phyloP scores from a whole-genome alignment of 345 rosid genomes.

The Citrus mangshanensis region DNA sequence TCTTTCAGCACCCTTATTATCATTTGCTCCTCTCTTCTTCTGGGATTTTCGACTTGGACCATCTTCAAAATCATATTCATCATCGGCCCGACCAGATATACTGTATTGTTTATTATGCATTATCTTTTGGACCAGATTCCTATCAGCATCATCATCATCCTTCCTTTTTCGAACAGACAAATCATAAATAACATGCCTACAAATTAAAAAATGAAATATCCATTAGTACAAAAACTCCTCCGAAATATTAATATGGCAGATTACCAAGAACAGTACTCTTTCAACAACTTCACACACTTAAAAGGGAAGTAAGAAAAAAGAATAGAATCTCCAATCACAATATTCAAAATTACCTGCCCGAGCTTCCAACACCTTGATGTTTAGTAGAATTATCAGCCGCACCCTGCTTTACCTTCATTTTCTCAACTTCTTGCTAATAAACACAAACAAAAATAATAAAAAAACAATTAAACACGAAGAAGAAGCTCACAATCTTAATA shows the following conservation, averaged over 20 bases:
- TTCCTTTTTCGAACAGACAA: conserved; percentile 40
- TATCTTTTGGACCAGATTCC: conserved; percentile 68
- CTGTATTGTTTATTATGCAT: conserved; percentile 67
- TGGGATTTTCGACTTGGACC: conserved; percentile 57
- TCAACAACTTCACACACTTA: background rate
- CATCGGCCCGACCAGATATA: conserved; percentile 74
- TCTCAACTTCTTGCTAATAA: conserved; percentile 68
- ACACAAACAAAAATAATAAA: background rate
- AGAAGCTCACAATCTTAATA: conserved; percentile 2
- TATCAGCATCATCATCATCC: conserved; percentile 68
- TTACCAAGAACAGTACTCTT: background rate
- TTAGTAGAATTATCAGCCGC: conserved; percentile 33
- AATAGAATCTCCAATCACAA: background rate
- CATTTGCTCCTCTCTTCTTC: conserved; percentile 40
- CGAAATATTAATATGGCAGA: background rate
- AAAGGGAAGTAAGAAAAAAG: background rate
- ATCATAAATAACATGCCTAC: conserved; percentile 45
- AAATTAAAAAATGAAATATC: background rate
- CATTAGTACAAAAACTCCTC: background rate
- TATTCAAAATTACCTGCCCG: conserved; percentile 41
- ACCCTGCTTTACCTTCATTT: conserved; percentile 48
- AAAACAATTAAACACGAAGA: conserved; percentile 17
- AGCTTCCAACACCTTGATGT: conserved; percentile 27
- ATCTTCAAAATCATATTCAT: conserved; percentile 87
- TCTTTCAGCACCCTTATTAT: conserved; percentile 36